Conservation (phyloP, 352 stramenopile species). For the Pythium aquatile region DNA sequence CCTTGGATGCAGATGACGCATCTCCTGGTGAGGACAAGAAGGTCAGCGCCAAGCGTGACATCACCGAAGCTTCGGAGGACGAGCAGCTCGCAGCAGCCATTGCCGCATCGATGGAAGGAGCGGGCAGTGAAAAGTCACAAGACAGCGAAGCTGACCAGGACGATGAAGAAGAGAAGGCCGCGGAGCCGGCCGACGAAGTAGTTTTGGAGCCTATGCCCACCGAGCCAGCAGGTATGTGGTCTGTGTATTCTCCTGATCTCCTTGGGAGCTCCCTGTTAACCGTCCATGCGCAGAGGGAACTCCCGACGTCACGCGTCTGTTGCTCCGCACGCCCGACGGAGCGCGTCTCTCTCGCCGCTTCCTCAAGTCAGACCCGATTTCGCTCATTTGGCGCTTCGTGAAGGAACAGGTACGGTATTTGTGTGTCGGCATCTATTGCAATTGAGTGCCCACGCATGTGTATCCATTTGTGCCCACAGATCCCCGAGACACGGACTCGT, state of each 20-base stretch:
- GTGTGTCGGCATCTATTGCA: neutral
- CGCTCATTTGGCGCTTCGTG: conserved; percentile 67
- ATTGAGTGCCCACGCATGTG: neutral
- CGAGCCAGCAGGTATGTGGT: conserved; percentile 55
- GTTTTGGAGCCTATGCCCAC: conserved; percentile 39
- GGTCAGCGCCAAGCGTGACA: conserved; percentile 17
- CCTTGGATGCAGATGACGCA: conserved; percentile 12
- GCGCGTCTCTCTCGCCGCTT: conserved; percentile 68
- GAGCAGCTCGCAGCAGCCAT: conserved; percentile 80
- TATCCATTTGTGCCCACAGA: conserved; percentile 23
- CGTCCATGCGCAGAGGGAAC: conserved; percentile 34
- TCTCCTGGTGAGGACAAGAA: conserved; percentile 1
- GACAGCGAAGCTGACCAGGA: conserved; percentile 35
- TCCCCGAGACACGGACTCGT: conserved; percentile 60
- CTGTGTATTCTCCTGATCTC: neutral
- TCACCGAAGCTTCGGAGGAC: conserved; percentile 69
- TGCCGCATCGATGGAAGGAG: conserved; percentile 66
- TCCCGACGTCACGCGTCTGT: conserved; percentile 58
- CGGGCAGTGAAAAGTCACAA: conserved; percentile 33
- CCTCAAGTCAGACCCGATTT: conserved; percentile 63
- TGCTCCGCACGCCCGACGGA: conserved; percentile 69
- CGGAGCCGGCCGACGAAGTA: conserved; percentile 24
- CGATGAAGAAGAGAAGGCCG: conserved; percentile 45
- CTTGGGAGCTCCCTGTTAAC: too few species aligned
- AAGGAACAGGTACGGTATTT: conserved; percentile 52